Evolutionary conservation across 108 stramenopile species (phyloP).

Genomic region (Nannochloropsis gaditana): DNA sequence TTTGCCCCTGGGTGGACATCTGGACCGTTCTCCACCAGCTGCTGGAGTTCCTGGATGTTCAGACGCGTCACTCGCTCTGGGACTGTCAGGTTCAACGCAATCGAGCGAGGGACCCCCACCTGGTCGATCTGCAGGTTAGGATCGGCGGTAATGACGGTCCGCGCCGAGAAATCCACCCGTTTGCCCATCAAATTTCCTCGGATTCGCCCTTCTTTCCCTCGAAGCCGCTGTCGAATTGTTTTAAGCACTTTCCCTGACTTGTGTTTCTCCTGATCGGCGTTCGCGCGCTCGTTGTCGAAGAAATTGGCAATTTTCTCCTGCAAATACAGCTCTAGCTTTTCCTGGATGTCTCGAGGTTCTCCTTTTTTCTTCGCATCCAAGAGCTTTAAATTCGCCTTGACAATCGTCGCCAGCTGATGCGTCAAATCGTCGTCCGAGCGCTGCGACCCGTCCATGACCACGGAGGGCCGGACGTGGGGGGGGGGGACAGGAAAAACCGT

Average conservation of each 20-base stretch:
- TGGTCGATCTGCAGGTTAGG: constrained; percentile 97
- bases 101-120: constrained; percentile 91
- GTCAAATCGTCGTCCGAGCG: constrained; percentile 93
- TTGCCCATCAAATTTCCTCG: constrained; percentile 99
- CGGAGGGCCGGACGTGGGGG: constrained; percentile 93
- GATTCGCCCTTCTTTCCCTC: constrained; percentile 97
- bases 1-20: constrained; percentile 88
- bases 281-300: constrained; percentile 83
- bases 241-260: constrained; percentile 93
- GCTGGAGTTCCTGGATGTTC: constrained; percentile 75
- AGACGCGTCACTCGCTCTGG: constrained; percentile 91
- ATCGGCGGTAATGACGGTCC: constrained; percentile 99
- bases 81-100: constrained; percentile 94
- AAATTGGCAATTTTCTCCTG: constrained; percentile 37
- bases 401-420: constrained; percentile 89
- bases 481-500: constrained; percentile 96
- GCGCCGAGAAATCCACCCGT: constrained; percentile 96
- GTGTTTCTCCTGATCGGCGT: constrained; percentile 78
- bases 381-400: constrained; percentile 87
- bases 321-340: constrained; percentile 77
- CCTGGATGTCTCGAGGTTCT: constrained; percentile 81
- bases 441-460: constrained; percentile 64
- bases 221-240: constrained; percentile 84
- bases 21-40: constrained; percentile 86
- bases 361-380: constrained; percentile 58